Evolutionary conservation across 192 early-diverging fungal genomes (phyloP).

Genomic region (Mortierella alpina): DNA sequence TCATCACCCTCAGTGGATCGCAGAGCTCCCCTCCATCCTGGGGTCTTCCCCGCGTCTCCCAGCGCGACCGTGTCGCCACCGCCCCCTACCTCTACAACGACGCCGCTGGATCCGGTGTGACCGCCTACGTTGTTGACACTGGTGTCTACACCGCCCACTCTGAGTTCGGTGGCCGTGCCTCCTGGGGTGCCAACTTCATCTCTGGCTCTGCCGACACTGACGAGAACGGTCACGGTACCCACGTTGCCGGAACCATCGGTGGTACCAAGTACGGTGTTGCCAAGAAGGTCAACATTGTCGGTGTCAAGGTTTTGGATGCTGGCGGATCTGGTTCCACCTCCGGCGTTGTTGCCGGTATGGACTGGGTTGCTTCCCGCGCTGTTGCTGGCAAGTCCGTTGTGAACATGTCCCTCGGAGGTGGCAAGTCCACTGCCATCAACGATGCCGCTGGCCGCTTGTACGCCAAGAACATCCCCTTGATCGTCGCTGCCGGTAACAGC

Average conservation of each 20-base stretch:
- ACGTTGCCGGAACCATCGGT: conserved; percentile 62
- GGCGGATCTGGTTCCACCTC: conserved; percentile 54
- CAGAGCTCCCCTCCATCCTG: conserved; percentile 83
- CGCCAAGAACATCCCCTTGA: conserved; percentile 60
- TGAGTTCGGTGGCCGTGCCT: conserved; percentile 64
- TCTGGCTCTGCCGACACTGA: conserved; percentile 46
- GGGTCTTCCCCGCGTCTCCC: conserved; percentile 85
- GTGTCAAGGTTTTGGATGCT: conserved; percentile 66
- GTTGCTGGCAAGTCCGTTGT: conserved; percentile 21
- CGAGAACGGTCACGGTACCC: conserved; percentile 66
- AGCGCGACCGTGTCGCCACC: conserved; percentile 56
- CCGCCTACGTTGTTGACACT: conserved; percentile 63
- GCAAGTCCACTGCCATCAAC: conserved; percentile 56
- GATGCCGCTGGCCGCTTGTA: conserved; percentile 57
- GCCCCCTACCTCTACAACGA: conserved; percentile 40
- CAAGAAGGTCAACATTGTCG: conserved; percentile 75
- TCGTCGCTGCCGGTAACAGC: conserved; percentile 72
- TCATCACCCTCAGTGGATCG: conserved; percentile 71
- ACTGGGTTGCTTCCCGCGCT: conserved; percentile 37
- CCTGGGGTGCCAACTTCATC: conserved; percentile 54
- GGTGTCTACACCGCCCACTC: conserved; percentile 57
- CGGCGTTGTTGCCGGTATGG: conserved; percentile 48
- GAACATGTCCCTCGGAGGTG: conserved; percentile 59
- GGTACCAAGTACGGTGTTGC: conserved; percentile 74
- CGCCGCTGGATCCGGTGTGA: conserved; percentile 40